Base-by-base conservation (phyloP, 176 grass and related monocot species). In the Phoenix roebelenii region DNA sequence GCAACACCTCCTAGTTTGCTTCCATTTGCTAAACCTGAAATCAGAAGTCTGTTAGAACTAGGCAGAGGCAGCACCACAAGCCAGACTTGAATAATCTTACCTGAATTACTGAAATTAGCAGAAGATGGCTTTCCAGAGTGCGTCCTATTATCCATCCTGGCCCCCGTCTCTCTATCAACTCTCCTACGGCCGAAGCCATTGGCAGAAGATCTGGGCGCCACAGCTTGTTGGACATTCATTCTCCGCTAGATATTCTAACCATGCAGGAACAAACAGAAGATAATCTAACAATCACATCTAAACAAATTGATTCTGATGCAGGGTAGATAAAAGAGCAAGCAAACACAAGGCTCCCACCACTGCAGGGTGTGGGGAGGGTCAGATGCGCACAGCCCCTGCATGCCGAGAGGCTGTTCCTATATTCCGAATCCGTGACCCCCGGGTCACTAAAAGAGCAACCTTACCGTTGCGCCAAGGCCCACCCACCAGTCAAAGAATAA, bases 221-320 rank as follows among this genome's bases (percentile, higher is more conserved):
- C 63, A 35, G 57, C 59, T 73, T 85, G 78, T 22, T 78, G 89
- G 24, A 75, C 78, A 64, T 84, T 95, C 89, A 95, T 95, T 59
- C 52, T 79, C 58, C 67, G 17, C 82, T 84, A 44, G 10, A 44
- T 9, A 44, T 44, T 44, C 35, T 12, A 9, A 12, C 10, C 35
- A 44, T 44, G 6, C 35, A 44, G 1, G 35, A 12, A 30, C 4
- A 7, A 44, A 12, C 10, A 44, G 35, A 44, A 44, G 35, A 44
- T 12, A 44, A 44, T 44, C 35, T 12, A 44, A 3, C 35, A 44
- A 12, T 44, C 35, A 44, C 35, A 44, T 12, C 9, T 44, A 44
- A 44, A 44, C 35, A 14, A 44, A 12, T 44, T 44, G 35, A 44
- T 44, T 44, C 35, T 44, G 1, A 44, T 44, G 10, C 35, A 14